These are phyloP conservation scores for Vanilla planifolia DNA, from an alignment of 106 monocot genomes.

Conservation along the genomic window DNA sequence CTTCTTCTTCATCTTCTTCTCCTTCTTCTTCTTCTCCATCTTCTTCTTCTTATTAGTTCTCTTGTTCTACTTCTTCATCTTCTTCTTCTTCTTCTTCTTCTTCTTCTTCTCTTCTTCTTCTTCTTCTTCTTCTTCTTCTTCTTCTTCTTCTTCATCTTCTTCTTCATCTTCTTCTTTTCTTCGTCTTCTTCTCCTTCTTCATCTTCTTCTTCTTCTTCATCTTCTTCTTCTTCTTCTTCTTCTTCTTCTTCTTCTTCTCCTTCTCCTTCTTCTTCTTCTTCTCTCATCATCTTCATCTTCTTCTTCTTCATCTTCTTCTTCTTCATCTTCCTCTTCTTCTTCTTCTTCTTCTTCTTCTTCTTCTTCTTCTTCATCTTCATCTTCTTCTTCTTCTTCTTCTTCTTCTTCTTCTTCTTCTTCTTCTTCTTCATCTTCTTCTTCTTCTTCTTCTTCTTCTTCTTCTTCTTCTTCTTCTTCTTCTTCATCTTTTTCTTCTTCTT, in stretches of 20 bases:
- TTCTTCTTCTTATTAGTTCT: no score
- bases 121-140: neutral
- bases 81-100: neutral
- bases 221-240: neutral
- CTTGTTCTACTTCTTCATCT: neutral
- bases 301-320: neutral
- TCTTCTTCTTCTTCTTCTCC: neutral
- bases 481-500: no score
- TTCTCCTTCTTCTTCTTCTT: no score
- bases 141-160: neutral
- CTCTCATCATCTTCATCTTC: no score
- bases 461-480: no score
- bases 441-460: no score
- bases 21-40: no score
- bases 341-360: neutral
- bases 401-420: no score
- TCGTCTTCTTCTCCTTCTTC: no score
- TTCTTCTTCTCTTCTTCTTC: neutral
- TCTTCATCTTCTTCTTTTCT: neutral
- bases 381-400: no score
- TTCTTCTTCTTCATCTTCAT: neutral
- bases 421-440: no score
- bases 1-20: neutral
- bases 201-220: no score
- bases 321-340: neutral